These are phyloP conservation scores for Dictyostelium capitatum DNA, from an alignment of 78 protist species.

Conservation along the genomic window DNA sequence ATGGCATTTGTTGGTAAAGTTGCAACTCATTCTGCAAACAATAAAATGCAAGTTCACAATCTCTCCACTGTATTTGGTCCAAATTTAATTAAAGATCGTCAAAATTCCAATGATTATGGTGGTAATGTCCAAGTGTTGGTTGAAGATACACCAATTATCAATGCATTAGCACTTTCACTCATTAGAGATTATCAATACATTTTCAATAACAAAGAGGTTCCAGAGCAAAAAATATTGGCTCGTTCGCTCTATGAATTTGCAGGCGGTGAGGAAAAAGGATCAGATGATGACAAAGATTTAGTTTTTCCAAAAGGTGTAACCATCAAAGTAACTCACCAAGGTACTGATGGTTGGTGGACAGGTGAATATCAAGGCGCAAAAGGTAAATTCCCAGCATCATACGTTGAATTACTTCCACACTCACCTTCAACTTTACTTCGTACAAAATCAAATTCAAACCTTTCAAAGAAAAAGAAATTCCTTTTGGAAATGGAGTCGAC, in stretches of 20 bases:
- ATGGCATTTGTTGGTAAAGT: constrained; percentile 48
- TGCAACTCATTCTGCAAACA: constrained; percentile 39
- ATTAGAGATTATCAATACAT: constrained; percentile 70
- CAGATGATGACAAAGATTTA: constrained; percentile 33
- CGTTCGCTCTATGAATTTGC: constrained; percentile 40
- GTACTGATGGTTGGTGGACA: constrained; percentile 82
- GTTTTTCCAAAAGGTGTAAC: constrained; percentile 48
- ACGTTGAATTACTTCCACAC: constrained; percentile 35
- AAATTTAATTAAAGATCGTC: constrained; percentile 51
- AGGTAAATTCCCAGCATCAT: constrained; percentile 81
- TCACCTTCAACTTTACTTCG: constrained; percentile 22
- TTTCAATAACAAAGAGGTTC: constrained; percentile 60
- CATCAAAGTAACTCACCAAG: constrained; percentile 45
- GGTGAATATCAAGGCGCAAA: constrained; percentile 69
- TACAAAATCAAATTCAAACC: constrained; percentile 50
- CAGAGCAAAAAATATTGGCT: constrained; percentile 64
- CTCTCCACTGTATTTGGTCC: constrained; percentile 70
- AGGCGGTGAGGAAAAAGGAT: background rate
- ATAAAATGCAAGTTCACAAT: constrained; percentile 63
- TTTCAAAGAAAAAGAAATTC: constrained; percentile 73
- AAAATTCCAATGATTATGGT: background rate
- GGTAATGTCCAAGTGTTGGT: constrained; percentile 46
- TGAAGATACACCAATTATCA: constrained; percentile 70
- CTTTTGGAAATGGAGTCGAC: constrained; percentile 60
- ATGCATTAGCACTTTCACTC: constrained; percentile 41